Percentiles rank a stretch among this genome's conserved stretches.
Evolutionary conservation across 2,329 filamentous ascomycete species (phyloP).

Genomic region (Helminthosporium solani): DNA sequence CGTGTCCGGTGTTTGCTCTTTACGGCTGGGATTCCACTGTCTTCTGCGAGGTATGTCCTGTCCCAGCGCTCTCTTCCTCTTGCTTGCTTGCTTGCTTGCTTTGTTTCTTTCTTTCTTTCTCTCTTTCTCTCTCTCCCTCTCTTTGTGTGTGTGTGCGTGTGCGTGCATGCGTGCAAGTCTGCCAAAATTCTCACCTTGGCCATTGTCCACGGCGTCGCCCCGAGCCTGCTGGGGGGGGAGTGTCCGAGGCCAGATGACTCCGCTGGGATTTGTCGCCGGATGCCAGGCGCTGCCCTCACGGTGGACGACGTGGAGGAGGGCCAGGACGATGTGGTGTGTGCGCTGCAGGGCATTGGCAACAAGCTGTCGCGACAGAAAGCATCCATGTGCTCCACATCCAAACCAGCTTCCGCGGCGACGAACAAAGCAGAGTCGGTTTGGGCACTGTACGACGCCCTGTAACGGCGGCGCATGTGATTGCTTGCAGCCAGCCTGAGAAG

Average conservation of each 20-base stretch:
- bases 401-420: neutral
- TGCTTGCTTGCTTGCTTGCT: too few species aligned
- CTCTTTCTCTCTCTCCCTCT: too few species aligned
- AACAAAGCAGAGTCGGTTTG: neutral
- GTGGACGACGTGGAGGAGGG: neutral
- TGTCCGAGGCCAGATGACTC: too few species aligned
- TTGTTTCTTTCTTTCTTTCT: too few species aligned
- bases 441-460: neutral
- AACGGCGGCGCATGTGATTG: neutral
- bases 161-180: too few species aligned
- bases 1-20: constrained; percentile 11
- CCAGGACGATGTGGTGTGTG: neutral
- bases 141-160: too few species aligned
- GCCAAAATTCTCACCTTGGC: constrained; percentile 32
- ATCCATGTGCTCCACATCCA: neutral
- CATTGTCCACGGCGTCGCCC: constrained; percentile 2
- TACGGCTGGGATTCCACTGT: constrained; percentile 15
- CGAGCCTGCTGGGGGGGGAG: constrained; percentile 7
- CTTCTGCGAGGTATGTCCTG: constrained; percentile 16
- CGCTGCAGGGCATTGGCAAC: neutral
- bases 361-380: neutral
- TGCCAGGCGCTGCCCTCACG: constrained; percentile 1
- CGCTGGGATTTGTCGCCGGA: too few species aligned
- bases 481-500: too few species aligned
- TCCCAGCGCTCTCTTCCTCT: neutral